phyloP scores from a whole-genome alignment of 106 monocot genomes.

The Cymbidium sinense region DNA sequence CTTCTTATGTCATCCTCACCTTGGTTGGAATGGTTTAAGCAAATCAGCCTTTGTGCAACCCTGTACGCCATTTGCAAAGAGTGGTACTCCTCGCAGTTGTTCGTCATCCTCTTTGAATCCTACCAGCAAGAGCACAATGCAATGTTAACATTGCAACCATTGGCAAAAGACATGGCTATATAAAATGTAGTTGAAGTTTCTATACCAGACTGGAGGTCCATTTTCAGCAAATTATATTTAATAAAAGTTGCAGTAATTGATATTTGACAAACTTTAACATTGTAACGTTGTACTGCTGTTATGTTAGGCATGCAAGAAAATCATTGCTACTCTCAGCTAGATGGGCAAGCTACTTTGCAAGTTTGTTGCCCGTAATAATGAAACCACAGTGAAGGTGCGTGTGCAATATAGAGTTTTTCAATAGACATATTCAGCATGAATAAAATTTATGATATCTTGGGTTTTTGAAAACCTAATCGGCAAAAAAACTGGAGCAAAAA shows the following conservation, averaged over 20 bases:
- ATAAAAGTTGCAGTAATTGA: neutral
- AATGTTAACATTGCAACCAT: neutral
- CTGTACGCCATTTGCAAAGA: constrained; percentile 67
- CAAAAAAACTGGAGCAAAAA: too few relatives aligned
- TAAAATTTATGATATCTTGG: too few relatives aligned
- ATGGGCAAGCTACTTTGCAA: neutral
- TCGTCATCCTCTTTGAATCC: constrained; percentile 66
- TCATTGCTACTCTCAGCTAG: too few relatives aligned
- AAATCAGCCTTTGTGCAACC: constrained; percentile 75
- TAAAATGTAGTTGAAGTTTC: neutral
- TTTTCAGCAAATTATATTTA: neutral
- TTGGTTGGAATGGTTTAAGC: constrained; percentile 93
- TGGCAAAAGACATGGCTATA: too few relatives aligned
- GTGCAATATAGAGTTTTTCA: too few relatives aligned
- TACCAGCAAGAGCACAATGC: constrained; percentile 13
- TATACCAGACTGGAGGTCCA: neutral
- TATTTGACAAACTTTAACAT: neutral
- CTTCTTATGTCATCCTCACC: constrained; percentile 69
- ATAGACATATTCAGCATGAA: too few relatives aligned
- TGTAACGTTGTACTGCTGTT: neutral
- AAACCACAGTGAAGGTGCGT: too few relatives aligned
- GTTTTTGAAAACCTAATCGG: too few relatives aligned
- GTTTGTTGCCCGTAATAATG: neutral
- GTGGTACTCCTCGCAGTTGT: constrained; percentile 55
- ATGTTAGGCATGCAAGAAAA: neutral